Base-by-base conservation (phyloP, 2,329 filamentous ascomycete genomes). In the Dothideomycetes sp. region DNA sequence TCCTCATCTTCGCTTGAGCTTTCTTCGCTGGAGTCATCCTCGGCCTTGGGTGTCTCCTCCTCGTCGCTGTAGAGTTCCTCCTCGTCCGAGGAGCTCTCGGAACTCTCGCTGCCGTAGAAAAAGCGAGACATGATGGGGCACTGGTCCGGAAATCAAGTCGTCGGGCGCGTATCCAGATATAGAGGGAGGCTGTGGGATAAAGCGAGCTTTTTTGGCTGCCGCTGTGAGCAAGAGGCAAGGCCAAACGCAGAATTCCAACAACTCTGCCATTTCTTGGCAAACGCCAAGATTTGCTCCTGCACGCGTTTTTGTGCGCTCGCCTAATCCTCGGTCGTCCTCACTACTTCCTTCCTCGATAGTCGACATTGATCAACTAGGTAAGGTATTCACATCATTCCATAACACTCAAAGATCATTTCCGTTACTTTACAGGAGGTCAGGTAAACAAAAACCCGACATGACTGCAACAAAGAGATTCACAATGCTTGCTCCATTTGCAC, bases 51-150 rank as follows among this genome's bases (percentile, higher is more conserved):
- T 50, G 79, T 68, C 57, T 80, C 75, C 64, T 80, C 80, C 55
- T 82, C 81, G 54, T 75, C 78, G 78, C 93, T 93, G 68, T 94
- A 81, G 68, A 88, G 82, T 71, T 96, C 88, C 73, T 96, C 89
- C 56, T 95, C 89, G 58, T 74, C 78, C 50, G 86, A 94, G 74
- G 85, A 88, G 68, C 95, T 88, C 73, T 79, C 85, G 60, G 89
- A 94, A 78, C 88, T 95, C 68, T 94, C 88, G 71, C 82, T 84
- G 64, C 84, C 84, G 67, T 86, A 84, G 76, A 96, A 96, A 70
- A 96, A 98, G 71, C 87, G 84, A 76, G 91, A 96, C 84, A 89
- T 91, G 48, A 61, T 83, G 69, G 63, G 19, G 15, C 23, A 30
- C 24, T 39, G 34, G 27, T 33, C 32, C 29, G 41, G 40, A 15